Percentiles rank a stretch among this genome's conserved stretches.
phyloP scores from a whole-genome alignment of 192 early-diverging fungal species.

The Rhizoclosmatium globosum region DNA sequence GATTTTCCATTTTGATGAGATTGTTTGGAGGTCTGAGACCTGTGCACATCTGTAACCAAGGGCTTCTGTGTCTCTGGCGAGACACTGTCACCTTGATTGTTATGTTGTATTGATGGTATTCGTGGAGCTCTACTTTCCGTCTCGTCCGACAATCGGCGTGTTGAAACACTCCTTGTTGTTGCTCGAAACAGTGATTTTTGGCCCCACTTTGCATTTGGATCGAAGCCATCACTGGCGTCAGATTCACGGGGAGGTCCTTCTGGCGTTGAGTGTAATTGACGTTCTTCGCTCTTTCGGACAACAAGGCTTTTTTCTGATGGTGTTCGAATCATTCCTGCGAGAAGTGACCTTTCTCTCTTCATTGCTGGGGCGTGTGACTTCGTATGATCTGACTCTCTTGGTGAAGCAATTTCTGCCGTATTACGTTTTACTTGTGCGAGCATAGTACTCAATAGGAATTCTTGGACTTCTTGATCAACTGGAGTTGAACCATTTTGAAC shows the following conservation, averaged over 20 bases:
- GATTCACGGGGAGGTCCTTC: too few relatives aligned
- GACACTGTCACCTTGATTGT: too few relatives aligned
- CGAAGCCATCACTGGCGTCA: too few relatives aligned
- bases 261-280: not conserved
- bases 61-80: too few relatives aligned
- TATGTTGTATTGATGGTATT: too few relatives aligned
- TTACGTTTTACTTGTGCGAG: conserved; percentile 14
- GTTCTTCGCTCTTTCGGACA: not conserved
- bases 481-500: not conserved
- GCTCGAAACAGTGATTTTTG: too few relatives aligned
- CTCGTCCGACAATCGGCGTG: too few relatives aligned
- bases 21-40: not conserved
- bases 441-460: conserved; percentile 30
- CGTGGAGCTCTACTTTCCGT: too few relatives aligned
- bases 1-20: not conserved
- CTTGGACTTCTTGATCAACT: conserved; percentile 23
- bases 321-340: not conserved
- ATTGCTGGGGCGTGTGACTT: not conserved
- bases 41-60: too few relatives aligned
- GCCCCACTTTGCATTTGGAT: too few relatives aligned
- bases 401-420: not conserved
- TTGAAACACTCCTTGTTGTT: too few relatives aligned
- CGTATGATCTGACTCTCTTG: conserved; percentile 6
- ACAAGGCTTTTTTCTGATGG: not conserved
- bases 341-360: conserved; percentile 11